Conservation (phyloP, 2,329 filamentous ascomycete genomes). For the Aureobasidium sp. region DNA sequence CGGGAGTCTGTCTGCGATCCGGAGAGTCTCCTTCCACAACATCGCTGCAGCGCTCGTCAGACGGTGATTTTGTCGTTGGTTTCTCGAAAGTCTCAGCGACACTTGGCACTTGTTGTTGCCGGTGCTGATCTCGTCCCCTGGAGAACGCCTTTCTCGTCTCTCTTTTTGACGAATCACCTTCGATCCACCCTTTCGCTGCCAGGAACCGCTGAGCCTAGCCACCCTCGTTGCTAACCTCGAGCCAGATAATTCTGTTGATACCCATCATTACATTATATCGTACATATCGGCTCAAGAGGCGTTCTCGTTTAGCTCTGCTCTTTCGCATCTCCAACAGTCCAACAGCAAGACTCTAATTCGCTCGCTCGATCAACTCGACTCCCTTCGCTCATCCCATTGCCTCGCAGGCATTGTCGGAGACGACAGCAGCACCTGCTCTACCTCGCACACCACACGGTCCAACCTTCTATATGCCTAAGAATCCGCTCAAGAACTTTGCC, state of each 20-base stretch:
- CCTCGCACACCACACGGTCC: neutral
- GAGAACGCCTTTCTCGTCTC: neutral
- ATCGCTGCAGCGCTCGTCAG: neutral
- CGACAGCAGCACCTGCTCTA: slow-evolving; percentile 4
- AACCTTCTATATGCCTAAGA: slow-evolving; percentile 45
- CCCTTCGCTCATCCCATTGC: neutral
- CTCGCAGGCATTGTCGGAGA: slow-evolving; percentile 9
- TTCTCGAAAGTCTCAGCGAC: neutral
- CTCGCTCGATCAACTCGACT: neutral
- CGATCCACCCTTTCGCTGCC: neutral
- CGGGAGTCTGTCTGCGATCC: neutral
- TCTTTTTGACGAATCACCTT: slow-evolving; percentile 8
- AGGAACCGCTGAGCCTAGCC: neutral
- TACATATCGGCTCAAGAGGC: slow-evolving; percentile 8
- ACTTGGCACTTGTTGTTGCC: slow-evolving; percentile 8
- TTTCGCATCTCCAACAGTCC: neutral
- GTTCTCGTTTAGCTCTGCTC: neutral
- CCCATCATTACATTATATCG: neutral
- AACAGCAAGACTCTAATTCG: slow-evolving; percentile 3
- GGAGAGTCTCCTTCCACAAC: slow-evolving; percentile 1
- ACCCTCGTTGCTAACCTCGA: slow-evolving; percentile 4
- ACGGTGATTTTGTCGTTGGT: too few species aligned
- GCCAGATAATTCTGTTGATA: slow-evolving; percentile 14
- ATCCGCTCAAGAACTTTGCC: slow-evolving; percentile 46
- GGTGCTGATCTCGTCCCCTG: slow-evolving; percentile 6